Evolutionary conservation across 768 basidiomycete species (phyloP).

Genomic region (Kwoniella sp.): DNA sequence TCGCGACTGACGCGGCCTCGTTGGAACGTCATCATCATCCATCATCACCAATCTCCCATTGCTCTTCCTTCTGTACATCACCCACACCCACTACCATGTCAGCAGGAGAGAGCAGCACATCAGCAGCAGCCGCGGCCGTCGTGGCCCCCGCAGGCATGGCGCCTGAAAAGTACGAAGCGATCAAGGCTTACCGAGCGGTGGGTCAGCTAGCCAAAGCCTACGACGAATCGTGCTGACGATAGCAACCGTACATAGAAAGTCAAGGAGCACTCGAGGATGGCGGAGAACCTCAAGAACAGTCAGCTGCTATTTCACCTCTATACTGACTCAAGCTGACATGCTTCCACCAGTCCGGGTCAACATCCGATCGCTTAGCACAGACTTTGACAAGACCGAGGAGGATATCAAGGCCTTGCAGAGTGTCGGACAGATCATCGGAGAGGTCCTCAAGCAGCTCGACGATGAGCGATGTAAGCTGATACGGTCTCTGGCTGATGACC

Average conservation of each 20-base stretch:
- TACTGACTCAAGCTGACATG: not conserved
- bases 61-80: not conserved
- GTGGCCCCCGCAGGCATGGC: constrained; percentile 39
- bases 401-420: constrained; percentile 99
- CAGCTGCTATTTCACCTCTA: not conserved
- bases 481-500: not conserved
- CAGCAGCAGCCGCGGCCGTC: constrained; percentile 8
- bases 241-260: constrained; percentile 69
- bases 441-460: constrained; percentile 97
- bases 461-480: constrained; percentile 81
- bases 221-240: not conserved
- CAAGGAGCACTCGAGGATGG: constrained; percentile 78
- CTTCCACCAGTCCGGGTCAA: constrained; percentile 71
- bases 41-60: too few relatives aligned
- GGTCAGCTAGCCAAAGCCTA: constrained; percentile 12
- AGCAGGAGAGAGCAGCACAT: constrained; percentile 12
- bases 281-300: constrained; percentile 87
- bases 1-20: not conserved
- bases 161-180: constrained; percentile 45
- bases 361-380: constrained; percentile 80
- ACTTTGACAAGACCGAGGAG: constrained; percentile 91
- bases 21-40: not conserved
- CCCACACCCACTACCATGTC: constrained; percentile 16
- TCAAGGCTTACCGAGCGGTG: constrained; percentile 51
- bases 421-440: constrained; percentile 97